phyloP scores from a whole-genome alignment of 2,329 filamentous ascomycete genomes.

The Claviceps sp. region DNA sequence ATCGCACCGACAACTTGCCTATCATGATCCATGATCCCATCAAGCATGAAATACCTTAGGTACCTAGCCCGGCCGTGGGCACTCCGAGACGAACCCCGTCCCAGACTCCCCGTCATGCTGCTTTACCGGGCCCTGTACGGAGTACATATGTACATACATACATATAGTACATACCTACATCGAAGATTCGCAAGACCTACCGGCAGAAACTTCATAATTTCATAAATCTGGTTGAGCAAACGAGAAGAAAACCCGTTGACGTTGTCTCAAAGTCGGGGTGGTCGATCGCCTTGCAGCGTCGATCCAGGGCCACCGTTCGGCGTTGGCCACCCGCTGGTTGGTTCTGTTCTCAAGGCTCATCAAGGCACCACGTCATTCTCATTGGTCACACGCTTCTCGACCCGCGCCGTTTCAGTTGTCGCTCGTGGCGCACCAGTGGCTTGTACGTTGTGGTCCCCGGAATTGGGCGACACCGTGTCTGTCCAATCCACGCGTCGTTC shows the following conservation, averaged over 20 bases:
- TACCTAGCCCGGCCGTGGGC: neutral
- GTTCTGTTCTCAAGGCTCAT: neutral
- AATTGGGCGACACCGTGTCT: neutral
- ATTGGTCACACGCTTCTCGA: neutral
- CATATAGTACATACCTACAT: no score
- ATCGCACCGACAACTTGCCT: neutral
- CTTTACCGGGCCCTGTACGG: neutral
- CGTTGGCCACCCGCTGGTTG: neutral
- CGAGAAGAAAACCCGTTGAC: no score
- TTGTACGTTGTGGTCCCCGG: neutral
- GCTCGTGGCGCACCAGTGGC: neutral
- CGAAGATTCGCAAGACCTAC: no score
- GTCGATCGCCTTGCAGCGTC: no score
- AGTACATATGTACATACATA: no score
- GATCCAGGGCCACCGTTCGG: no score
- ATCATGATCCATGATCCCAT: neutral
- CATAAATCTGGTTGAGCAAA: no score
- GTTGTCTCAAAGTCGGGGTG: no score
- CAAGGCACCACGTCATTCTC: neutral
- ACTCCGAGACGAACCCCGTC: neutral
- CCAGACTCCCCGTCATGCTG: neutral
- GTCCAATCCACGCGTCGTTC: neutral
- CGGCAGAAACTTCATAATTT: no score
- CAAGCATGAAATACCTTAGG: no score
- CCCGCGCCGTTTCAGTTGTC: constrained; percentile 1